Evolutionary conservation across 139 green algal genomes (phyloP).

Genomic region (Chloropicon primus): DNA sequence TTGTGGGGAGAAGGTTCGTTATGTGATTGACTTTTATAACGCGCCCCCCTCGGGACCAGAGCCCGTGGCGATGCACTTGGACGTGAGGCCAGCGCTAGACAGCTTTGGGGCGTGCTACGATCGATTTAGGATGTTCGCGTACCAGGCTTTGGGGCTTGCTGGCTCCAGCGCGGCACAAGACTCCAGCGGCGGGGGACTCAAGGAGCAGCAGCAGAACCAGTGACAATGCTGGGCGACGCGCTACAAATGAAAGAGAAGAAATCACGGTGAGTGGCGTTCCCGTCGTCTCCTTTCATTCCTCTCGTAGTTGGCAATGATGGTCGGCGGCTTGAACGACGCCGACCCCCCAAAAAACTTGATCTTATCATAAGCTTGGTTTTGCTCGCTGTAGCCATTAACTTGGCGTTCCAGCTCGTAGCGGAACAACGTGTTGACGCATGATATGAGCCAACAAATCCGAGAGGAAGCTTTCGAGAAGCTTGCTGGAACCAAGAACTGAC

Average conservation of each 20-base stretch:
- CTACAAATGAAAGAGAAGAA: too few species aligned
- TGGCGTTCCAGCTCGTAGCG: not conserved
- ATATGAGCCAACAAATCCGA: not conserved
- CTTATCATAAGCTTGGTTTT: not conserved
- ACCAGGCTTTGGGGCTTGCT: not conserved
- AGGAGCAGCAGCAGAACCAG: not conserved
- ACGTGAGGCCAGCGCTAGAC: slow-evolving; percentile 80
- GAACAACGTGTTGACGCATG: not conserved
- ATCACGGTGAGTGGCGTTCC: too few species aligned
- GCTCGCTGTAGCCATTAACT: not conserved
- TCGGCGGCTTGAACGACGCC: not conserved
- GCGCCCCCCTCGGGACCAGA: slow-evolving; percentile 35
- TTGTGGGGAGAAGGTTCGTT: slow-evolving; percentile 63
- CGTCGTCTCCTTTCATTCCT: too few species aligned
- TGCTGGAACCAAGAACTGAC: too few species aligned
- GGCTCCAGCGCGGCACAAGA: too few species aligned
- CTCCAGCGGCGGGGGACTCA: not conserved
- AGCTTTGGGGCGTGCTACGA: slow-evolving; percentile 18
- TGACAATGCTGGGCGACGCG: not conserved
- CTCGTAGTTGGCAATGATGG: not conserved
- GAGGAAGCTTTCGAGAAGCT: too few species aligned
- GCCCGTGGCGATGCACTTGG: slow-evolving; percentile 75
- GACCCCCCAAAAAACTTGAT: not conserved
- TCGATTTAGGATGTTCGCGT: not conserved
- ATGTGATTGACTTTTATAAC: slow-evolving; percentile 96